These are phyloP conservation scores for Corymbia calophylla DNA, from an alignment of 441 rosid species.

Conservation along the genomic window DNA sequence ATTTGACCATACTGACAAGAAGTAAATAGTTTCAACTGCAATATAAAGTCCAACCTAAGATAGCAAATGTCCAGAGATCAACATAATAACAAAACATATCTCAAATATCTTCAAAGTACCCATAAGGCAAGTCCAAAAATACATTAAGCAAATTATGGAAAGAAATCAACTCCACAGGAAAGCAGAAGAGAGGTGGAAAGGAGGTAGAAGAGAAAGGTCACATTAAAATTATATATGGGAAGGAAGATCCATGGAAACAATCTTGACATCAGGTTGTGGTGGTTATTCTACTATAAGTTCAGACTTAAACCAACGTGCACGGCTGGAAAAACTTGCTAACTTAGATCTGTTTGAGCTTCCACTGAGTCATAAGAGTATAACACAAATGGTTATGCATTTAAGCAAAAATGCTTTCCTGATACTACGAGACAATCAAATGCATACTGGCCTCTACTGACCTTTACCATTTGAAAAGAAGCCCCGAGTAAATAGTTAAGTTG, in stretches of 20 bases:
- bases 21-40: background rate
- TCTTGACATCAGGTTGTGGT: background rate
- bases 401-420: background rate
- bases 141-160: background rate
- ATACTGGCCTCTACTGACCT: background rate
- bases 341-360: background rate
- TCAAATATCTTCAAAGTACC: background rate
- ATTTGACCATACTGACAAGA: background rate
- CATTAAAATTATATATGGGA: background rate
- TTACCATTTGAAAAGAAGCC: background rate
- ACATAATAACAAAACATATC: background rate
- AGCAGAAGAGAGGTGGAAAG: background rate
- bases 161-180: background rate
- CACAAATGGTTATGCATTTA: background rate
- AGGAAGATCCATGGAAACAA: background rate
- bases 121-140: background rate
- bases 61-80: background rate
- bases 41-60: background rate
- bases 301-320: background rate
- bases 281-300: background rate
- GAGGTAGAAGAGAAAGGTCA: background rate
- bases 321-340: background rate
- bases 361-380: background rate
- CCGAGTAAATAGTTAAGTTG: background rate
- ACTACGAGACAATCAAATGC: background rate